phyloP scores from a whole-genome alignment of 225 moss, liverwort and hornwort species.

The Straminergon stramineum region DNA sequence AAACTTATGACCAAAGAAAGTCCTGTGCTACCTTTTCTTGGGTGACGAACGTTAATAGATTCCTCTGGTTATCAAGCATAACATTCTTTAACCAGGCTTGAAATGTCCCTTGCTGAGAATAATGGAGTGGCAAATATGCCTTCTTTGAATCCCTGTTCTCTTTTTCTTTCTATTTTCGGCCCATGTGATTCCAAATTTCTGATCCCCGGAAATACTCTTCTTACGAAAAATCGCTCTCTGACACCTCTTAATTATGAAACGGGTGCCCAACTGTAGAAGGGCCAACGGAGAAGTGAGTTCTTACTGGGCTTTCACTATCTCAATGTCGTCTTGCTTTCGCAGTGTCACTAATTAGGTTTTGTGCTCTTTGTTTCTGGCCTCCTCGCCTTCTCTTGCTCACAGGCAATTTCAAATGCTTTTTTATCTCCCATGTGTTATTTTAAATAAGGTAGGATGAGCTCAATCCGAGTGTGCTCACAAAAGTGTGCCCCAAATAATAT shows the following conservation, averaged over 20 bases:
- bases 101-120: neutral
- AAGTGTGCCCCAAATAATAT: neutral
- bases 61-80: neutral
- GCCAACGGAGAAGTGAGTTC: neutral
- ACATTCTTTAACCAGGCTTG: neutral
- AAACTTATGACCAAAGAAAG: neutral
- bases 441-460: neutral
- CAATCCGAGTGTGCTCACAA: neutral
- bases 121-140: neutral
- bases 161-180: neutral
- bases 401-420: neutral
- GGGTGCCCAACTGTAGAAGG: neutral
- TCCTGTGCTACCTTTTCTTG: neutral
- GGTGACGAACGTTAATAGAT: neutral
- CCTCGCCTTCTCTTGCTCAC: neutral
- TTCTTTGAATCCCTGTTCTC: neutral
- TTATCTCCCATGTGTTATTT: no score
- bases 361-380: neutral
- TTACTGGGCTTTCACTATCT: neutral
- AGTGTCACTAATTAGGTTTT: neutral
- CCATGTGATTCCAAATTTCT: no score
- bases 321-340: neutral
- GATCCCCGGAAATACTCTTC: neutral
- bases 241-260: neutral
- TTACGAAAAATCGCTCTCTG: neutral